Evolutionary conservation across 768 basidiomycete genomes (phyloP).

Genomic region (Collybiopsis confluens): DNA sequence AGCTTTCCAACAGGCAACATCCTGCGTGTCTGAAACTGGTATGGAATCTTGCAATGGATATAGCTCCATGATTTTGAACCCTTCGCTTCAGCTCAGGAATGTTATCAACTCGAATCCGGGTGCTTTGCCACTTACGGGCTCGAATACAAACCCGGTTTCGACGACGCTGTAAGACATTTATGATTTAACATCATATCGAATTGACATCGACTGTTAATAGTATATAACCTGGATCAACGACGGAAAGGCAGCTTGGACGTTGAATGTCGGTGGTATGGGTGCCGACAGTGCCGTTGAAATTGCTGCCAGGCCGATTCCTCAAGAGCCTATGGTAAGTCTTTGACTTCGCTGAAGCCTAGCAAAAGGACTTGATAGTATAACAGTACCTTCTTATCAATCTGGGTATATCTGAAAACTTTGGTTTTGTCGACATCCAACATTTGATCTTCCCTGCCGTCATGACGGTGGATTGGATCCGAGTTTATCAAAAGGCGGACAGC

Average conservation of each 20-base stretch:
- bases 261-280: slow-evolving; percentile 43
- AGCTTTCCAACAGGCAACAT: slow-evolving; percentile 37
- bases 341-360: slow-evolving; percentile 14
- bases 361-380: not conserved
- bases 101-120: slow-evolving; percentile 38
- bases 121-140: slow-evolving; percentile 51
- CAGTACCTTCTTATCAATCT: slow-evolving; percentile 71
- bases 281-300: slow-evolving; percentile 51
- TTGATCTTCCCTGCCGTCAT: slow-evolving; percentile 56
- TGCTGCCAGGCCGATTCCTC: slow-evolving; percentile 51
- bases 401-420: slow-evolving; percentile 68
- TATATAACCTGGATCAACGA: slow-evolving; percentile 74
- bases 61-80: not conserved
- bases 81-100: slow-evolving; percentile 29
- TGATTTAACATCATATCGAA: slow-evolving; percentile 26
- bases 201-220: slow-evolving; percentile 31
- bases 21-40: slow-evolving; percentile 28
- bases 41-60: slow-evolving; percentile 15
- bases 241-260: slow-evolving; percentile 51
- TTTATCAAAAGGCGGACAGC: slow-evolving; percentile 54
- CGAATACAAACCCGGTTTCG: slow-evolving; percentile 46
- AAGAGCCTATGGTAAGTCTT: slow-evolving; percentile 64
- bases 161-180: slow-evolving; percentile 28
- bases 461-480: slow-evolving; percentile 79
- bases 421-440: slow-evolving; percentile 53